phyloP scores from a whole-genome alignment of 805 yeast genomes.

The Jamesozyma piceae region DNA sequence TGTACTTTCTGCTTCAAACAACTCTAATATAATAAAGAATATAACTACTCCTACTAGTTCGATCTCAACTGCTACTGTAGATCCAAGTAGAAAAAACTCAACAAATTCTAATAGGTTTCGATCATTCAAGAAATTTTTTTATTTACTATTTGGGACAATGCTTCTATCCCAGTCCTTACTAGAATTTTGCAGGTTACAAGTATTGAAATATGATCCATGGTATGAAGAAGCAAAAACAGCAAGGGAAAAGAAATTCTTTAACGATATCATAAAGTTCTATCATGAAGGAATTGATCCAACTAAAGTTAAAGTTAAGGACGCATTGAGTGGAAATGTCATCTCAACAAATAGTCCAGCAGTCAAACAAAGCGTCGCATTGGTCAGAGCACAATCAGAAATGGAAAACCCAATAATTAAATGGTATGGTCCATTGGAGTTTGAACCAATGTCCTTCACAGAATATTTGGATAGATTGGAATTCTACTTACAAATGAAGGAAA shows the following conservation, averaged over 20 bases:
- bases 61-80: neutral
- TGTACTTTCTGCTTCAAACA: neutral
- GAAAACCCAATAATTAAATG: conserved; percentile 42
- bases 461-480: conserved; percentile 29
- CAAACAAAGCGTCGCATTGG: conserved; percentile 30
- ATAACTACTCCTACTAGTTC: neutral
- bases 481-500: conserved; percentile 23
- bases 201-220: conserved; percentile 58
- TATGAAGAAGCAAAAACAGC: conserved; percentile 52
- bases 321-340: conserved; percentile 22
- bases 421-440: conserved; percentile 56
- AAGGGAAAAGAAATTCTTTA: conserved; percentile 34
- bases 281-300: conserved; percentile 31
- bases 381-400: conserved; percentile 40
- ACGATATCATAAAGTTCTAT: conserved; percentile 27
- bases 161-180: conserved; percentile 46
- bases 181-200: conserved; percentile 42
- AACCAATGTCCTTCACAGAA: conserved; percentile 41
- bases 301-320: conserved; percentile 28
- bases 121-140: conserved; percentile 27
- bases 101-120: conserved; percentile 13
- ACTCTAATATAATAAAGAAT: neutral
- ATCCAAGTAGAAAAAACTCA: too few relatives aligned
- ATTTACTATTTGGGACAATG: conserved; percentile 36
- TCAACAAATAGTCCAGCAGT: conserved; percentile 27